Evolutionary conservation across 257 asterid species (phyloP), one percentile per base, ranked within the genome.

Genomic region (Forsythia viridissima): DNA sequence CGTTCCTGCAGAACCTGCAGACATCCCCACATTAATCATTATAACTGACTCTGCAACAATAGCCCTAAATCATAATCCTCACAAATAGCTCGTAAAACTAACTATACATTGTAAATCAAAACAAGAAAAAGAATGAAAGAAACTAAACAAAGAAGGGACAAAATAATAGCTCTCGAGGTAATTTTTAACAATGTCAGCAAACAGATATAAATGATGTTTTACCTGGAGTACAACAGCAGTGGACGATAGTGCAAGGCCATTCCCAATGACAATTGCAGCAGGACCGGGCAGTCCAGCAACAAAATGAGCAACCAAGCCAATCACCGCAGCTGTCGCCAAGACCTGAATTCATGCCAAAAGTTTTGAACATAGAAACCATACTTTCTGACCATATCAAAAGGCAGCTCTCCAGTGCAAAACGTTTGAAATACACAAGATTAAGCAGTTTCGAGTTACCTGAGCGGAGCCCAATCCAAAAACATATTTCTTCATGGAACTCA

Each of bases 171-270:
- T 67, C 51, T 61, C 21, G 44, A 66, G 66, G 72, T 30, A 63
- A 63, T 8, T 63, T 24, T 63, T 63, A 30, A 63, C 40, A 66
- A 72, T 39, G 20, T 77, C 61, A 16, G 21, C 43, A 36, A 83
- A 37, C 70, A 7, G 43, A 52, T 34, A 30, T 34, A 30, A 72
- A 77, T 68, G 44, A 46, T 80, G 81, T 71, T 80, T 13, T 80
- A 93, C 99, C 94, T 96, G 99, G 78, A 96, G 97, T 80, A 96
- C 99, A 84, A 93, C 99, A 57, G 99, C 99, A 77, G 99, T 96
- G 79, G 99, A 96, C 72, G 99, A 96, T 73, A 96, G 81, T 70
- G 99, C 99, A 82, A 96, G 97, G 82, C 99, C 99, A 88, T 96
- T 96, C 39, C 99, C 98, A 41, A 96, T 87, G 80, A 96, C 98